A percentile compares a stretch with the other conserved stretches of the same genome.
Evolutionary conservation across 768 basidiomycete genomes (phyloP).

Genomic region (Mycena albidolilacea): DNA sequence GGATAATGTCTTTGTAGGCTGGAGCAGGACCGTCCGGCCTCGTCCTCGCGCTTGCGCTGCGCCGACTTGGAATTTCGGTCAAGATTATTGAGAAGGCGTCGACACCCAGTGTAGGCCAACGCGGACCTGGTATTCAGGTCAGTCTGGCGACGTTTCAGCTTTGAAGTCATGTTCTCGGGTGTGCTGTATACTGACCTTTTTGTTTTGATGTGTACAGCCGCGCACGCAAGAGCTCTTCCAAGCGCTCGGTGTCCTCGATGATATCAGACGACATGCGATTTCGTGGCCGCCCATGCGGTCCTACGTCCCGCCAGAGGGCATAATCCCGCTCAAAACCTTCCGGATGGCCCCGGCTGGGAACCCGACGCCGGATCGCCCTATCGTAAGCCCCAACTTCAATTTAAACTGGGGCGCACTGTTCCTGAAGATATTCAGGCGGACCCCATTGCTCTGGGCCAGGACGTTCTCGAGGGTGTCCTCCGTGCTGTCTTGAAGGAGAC

Average conservation of each 20-base stretch:
- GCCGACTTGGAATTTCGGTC: too few relatives aligned
- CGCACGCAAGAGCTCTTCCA: constrained; percentile 46
- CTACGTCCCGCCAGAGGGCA: constrained; percentile 16
- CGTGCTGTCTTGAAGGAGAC: constrained; percentile 37
- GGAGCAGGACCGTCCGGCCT: too few relatives aligned
- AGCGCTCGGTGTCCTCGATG: constrained; percentile 41
- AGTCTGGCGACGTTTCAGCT: neutral
- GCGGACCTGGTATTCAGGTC: constrained; percentile 39
- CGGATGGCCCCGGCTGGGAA: constrained; percentile 25
- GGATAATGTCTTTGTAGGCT: too few relatives aligned
- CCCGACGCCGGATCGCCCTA: constrained; percentile 40
- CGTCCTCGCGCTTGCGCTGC: neutral
- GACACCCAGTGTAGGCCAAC: constrained; percentile 20
- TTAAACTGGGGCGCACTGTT: neutral
- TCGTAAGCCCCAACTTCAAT: constrained; percentile 23
- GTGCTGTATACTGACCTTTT: neutral
- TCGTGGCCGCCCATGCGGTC: constrained; percentile 18
- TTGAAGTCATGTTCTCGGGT: neutral
- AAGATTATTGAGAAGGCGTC: too few relatives aligned
- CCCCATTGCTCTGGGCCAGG: constrained; percentile 32
- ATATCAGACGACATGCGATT: constrained; percentile 22
- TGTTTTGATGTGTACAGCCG: constrained; percentile 28
- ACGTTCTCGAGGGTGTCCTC: constrained; percentile 40
- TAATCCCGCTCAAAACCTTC: constrained; percentile 14
- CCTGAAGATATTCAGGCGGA: constrained; percentile 18